Evolutionary conservation across 192 early-diverging fungal species (phyloP).

Genomic region (Helicostylum pulchrum): DNA sequence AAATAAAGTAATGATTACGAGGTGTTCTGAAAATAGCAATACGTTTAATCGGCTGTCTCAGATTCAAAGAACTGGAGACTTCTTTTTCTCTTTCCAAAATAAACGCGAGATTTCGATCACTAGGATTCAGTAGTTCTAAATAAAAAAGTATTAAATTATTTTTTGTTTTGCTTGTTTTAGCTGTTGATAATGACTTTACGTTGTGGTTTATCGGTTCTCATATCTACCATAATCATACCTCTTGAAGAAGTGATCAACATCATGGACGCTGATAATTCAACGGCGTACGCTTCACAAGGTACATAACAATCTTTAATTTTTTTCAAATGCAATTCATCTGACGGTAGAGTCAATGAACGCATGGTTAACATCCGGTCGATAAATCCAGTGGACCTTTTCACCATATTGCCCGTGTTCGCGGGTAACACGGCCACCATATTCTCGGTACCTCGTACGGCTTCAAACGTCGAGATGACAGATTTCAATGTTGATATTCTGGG

Average conservation of each 20-base stretch:
- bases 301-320: slow-evolving; percentile 88
- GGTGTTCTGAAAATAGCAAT: slow-evolving; percentile 79
- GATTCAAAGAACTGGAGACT: slow-evolving; percentile 6
- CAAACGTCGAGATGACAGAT: slow-evolving; percentile 74
- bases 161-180: background rate
- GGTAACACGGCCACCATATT: background rate
- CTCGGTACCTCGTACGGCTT: slow-evolving; percentile 40
- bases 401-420: slow-evolving; percentile 40
- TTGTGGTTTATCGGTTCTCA: slow-evolving; percentile 82
- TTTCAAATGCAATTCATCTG: slow-evolving; percentile 40
- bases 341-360: slow-evolving; percentile 39
- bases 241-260: slow-evolving; percentile 85
- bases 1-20: slow-evolving; percentile 80
- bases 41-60: slow-evolving; percentile 56
- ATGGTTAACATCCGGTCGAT: slow-evolving; percentile 30
- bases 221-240: slow-evolving; percentile 91
- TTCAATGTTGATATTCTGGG: slow-evolving; percentile 70
- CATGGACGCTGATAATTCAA: slow-evolving; percentile 80
- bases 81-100: slow-evolving; percentile 73
- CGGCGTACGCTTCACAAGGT: slow-evolving; percentile 78
- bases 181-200: slow-evolving; percentile 10
- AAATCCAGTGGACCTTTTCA: slow-evolving; percentile 68
- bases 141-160: slow-evolving; percentile 20
- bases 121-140: slow-evolving; percentile 74
- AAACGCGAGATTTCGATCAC: slow-evolving; percentile 77